Evolutionary conservation across 495 filamentous ascomycete species (phyloP), one percentile per base, ranked within the genome.

Genomic region (Astrothelium subdiscretum): DNA sequence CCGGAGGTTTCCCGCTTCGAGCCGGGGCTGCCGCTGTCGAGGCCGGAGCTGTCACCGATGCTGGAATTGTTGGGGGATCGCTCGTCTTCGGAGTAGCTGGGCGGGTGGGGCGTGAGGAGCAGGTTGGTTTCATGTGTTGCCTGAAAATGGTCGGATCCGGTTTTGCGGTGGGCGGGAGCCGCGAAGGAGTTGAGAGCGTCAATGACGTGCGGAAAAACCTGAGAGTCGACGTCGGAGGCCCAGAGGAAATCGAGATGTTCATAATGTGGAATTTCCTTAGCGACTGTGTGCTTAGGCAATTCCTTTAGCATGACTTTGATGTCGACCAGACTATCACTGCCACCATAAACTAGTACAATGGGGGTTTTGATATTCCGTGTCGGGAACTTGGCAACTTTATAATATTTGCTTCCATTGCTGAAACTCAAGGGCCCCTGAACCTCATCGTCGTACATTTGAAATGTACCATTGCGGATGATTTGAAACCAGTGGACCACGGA

Each of bases 391-490:
- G 95, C 92, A 3, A 97, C 91, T 69, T 96, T 96, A 71, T 89
- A 89, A 71, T 88, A 89, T 63, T 79, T 85, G 32, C 77, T 80
- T 10, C 79, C 79, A 31, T 71, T 69, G 0, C 62, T 66, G 11
- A 85, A 63, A 57, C 77, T 79, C 51, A 89, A 75, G 1, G 83
- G 83, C 3, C 80, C 79, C 61, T 88, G 86, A 6, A 94, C 81
- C 68, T 97, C 92, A 68, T 98, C 94, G 69, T 98, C 94, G 72
- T 91, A 97, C 87, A 98, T 97, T 73, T 97, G 94, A 71, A 98
- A 98, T 32, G 81, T 88, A 65, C 88, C 87, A 69, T 91, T 96
- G 52, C 94, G 86, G 65, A 98, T 97, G 68, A 98, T 96, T 70
- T 98, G 94, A 74, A 98, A 98, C 94, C 94, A 98, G 68, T 98